A percentile compares a stretch with the other conserved stretches of the same genome.
phyloP scores from a whole-genome alignment of 257 asterid genomes.

The Fraxinus cuspidata region DNA sequence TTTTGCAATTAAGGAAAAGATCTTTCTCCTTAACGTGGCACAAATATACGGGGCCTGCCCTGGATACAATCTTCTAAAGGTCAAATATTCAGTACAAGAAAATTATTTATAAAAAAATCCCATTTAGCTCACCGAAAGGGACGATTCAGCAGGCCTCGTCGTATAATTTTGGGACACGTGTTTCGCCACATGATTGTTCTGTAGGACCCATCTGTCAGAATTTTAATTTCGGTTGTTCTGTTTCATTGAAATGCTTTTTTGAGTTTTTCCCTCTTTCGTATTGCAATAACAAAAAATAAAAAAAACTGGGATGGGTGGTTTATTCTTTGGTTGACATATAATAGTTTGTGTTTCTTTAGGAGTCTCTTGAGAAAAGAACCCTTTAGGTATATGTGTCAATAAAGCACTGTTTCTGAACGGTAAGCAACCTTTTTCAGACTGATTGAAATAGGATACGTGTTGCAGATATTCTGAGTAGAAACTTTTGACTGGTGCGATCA shows the following conservation, averaged over 20 bases:
- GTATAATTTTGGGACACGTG: slow-evolving; percentile 22
- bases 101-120: not conserved
- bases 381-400: slow-evolving; percentile 17
- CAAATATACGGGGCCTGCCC: slow-evolving; percentile 4
- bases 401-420: slow-evolving; percentile 36
- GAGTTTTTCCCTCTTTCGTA: not conserved
- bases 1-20: slow-evolving; percentile 3
- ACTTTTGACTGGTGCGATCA: slow-evolving; percentile 21
- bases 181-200: slow-evolving; percentile 27
- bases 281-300: too few species aligned
- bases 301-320: slow-evolving; percentile 15
- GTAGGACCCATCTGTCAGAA: slow-evolving; percentile 35
- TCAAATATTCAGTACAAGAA: slow-evolving; percentile 12
- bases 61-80: slow-evolving; percentile 14
- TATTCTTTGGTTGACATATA: slow-evolving; percentile 36
- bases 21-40: slow-evolving; percentile 21
- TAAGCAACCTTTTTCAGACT: slow-evolving; percentile 33
- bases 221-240: slow-evolving; percentile 30
- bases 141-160: slow-evolving; percentile 9
- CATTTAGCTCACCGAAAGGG: slow-evolving; percentile 5
- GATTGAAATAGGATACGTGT: slow-evolving; percentile 14
- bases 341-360: slow-evolving; percentile 18
- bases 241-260: slow-evolving; percentile 19
- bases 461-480: not conserved
- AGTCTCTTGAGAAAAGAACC: not conserved